These are phyloP conservation scores for Kazachstania sp. DNA, from an alignment of 1,139 yeast genomes.

Conservation along the genomic window DNA sequence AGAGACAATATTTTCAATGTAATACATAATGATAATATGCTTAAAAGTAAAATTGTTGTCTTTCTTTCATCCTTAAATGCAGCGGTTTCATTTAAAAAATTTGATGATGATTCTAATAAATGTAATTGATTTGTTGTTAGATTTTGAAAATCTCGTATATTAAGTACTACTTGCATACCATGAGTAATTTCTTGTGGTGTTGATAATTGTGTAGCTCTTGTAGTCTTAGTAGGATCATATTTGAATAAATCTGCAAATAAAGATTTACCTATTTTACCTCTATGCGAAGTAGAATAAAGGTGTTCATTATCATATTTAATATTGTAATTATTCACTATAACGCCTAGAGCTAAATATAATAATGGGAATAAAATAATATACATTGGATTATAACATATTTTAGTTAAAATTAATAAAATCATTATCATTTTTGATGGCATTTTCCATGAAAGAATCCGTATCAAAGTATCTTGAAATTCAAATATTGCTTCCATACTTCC, in stretches of 20 bases:
- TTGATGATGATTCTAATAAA: constrained; percentile 46
- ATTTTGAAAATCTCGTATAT: constrained; percentile 41
- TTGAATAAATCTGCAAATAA: constrained; percentile 34
- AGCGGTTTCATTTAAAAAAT: constrained; percentile 53
- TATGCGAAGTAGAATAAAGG: background rate
- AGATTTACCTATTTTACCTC: constrained; percentile 39
- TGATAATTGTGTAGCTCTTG: background rate
- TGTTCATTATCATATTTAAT: constrained; percentile 57
- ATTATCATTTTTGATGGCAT: constrained; percentile 51
- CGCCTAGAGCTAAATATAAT: constrained; percentile 44
- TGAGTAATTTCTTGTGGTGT: constrained; percentile 21
- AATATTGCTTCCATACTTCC: constrained; percentile 48
- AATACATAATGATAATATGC: constrained; percentile 38
- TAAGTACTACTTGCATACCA: constrained; percentile 34
- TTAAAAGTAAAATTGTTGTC: constrained; percentile 47
- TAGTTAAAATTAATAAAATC: constrained; percentile 44
- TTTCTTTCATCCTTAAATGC: constrained; percentile 64
- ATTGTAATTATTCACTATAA: constrained; percentile 64
- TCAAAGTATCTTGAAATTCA: constrained; percentile 46
- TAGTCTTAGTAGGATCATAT: background rate
- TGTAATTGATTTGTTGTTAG: constrained; percentile 49
- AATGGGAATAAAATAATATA: constrained; percentile 59
- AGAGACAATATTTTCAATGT: constrained; percentile 47
- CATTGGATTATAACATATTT: constrained; percentile 63
- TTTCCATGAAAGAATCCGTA: constrained; percentile 55